A percentile compares a stretch with the other conserved stretches of the same genome.
Conservation (phyloP, 257 asterid genomes). For the Scutellaria minor region DNA sequence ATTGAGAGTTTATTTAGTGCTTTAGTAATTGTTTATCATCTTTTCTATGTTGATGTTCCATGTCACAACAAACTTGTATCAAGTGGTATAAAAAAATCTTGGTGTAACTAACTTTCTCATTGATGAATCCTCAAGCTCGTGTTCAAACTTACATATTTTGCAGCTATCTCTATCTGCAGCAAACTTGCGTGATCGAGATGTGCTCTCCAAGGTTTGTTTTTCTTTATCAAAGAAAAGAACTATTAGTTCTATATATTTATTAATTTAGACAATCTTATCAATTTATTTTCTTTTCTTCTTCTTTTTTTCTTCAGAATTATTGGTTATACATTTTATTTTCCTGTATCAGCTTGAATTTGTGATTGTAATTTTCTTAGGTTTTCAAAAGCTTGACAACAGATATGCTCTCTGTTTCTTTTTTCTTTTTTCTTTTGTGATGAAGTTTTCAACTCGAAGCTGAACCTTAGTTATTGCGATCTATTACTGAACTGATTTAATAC, state of each 20-base stretch:
- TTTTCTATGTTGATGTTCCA: slow-evolving; percentile 22
- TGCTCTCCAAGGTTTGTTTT: slow-evolving; percentile 90
- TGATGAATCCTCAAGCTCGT: slow-evolving; percentile 26
- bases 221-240: slow-evolving; percentile 21
- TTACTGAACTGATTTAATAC: slow-evolving; percentile 6
- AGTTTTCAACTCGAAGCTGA: slow-evolving; percentile 1
- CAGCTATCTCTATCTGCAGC: slow-evolving; percentile 94
- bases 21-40: slow-evolving; percentile 4
- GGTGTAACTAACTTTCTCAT: slow-evolving; percentile 7
- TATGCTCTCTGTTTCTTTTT: neutral
- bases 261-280: slow-evolving; percentile 14
- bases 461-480: neutral
- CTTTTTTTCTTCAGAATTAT: neutral
- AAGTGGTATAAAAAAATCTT: slow-evolving; percentile 10
- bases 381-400: slow-evolving; percentile 23
- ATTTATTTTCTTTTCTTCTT: neutral
- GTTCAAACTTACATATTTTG: slow-evolving; percentile 40
- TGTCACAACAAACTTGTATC: slow-evolving; percentile 9
- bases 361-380: slow-evolving; percentile 18
- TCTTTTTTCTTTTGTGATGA: slow-evolving; percentile 3
- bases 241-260: slow-evolving; percentile 13
- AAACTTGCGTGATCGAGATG: slow-evolving; percentile 84
- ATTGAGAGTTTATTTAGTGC: neutral
- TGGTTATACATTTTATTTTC: slow-evolving; percentile 9
- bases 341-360: slow-evolving; percentile 22